Evolutionary conservation across 805 yeast species (phyloP).

Genomic region (Candida boleticola): DNA sequence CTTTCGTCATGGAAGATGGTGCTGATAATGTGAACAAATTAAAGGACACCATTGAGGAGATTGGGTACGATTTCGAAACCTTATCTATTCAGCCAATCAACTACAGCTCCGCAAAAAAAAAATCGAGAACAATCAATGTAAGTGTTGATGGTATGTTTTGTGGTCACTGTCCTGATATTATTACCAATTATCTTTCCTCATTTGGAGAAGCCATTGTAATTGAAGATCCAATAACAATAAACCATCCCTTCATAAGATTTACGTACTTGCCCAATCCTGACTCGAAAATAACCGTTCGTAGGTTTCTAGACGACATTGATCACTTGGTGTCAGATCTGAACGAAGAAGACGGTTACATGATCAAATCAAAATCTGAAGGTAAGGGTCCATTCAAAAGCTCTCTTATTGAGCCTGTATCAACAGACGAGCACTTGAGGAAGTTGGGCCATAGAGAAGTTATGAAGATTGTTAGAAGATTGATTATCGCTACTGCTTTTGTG

Average conservation of each 20-base stretch:
- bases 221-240: constrained; percentile 53
- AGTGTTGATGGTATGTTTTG: constrained; percentile 68
- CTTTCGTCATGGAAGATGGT: constrained; percentile 52
- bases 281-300: constrained; percentile 51
- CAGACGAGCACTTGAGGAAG: constrained; percentile 61
- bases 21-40: constrained; percentile 37
- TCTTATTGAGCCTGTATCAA: constrained; percentile 51
- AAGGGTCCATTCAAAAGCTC: constrained; percentile 45
- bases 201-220: constrained; percentile 59
- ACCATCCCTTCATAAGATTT: constrained; percentile 58
- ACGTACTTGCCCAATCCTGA: constrained; percentile 58
- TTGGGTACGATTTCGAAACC: constrained; percentile 62
- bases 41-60: constrained; percentile 55
- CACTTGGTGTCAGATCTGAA: constrained; percentile 34
- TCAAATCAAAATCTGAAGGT: constrained; percentile 8
- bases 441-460: constrained; percentile 49
- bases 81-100: constrained; percentile 43
- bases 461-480: constrained; percentile 44
- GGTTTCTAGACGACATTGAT: constrained; percentile 49
- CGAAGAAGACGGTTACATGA: constrained; percentile 16
- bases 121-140: constrained; percentile 56
- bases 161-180: constrained; percentile 61
- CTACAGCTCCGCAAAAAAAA: constrained; percentile 46
- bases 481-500: constrained; percentile 51
- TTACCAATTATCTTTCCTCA: constrained; percentile 46